Evolutionary conservation across 2,329 filamentous ascomycete species (phyloP), one percentile per base, ranked within the genome.

Genomic region (Cyphellophora attinorum): DNA sequence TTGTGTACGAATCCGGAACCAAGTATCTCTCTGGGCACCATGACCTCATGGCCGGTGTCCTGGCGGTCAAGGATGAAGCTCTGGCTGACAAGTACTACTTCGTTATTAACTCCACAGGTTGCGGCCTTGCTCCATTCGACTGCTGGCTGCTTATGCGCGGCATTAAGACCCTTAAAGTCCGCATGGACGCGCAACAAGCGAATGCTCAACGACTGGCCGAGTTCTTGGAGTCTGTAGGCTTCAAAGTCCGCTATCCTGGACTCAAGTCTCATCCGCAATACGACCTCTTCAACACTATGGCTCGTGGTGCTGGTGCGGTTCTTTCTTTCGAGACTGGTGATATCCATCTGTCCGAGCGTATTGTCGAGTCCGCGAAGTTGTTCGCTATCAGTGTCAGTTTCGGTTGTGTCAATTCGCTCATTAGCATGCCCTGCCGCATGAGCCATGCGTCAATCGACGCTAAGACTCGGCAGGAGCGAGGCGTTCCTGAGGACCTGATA

Each of bases 391-490:
- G 84, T 47, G 91, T 98, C 40, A 94, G 85, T 54, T 98, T 98
- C 56, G 91, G 91, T 31, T 96, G 91, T 57, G 91, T 98, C 47
- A 98, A 98, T 66, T 93, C 85, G 56, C 67, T 98, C 58, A 98
- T 98, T 61, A 95, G 88, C 65, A 95, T 98, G 89, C 89, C 91
- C 6, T 98, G 91, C 64, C 86, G 89, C 53, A 98, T 98, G 93
- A 96, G 89, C 62, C 91, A 98, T 61, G 91, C 91, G 25, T 94
- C 85, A 56, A 98, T 98, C 53, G 91, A 96, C 55, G 84, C 86
- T 39, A 93, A 94, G 67, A 96, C 88, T 34, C 72, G 91, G 48
- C 70, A 76, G 51, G 86, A 93, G 63, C 74, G 88, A 45, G 80
- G 89, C 46, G 82, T 98, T 78, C 91, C 91, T 8, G 91, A 98